These are phyloP conservation scores for Heritiera fomes DNA, from an alignment of 345 rosid genomes.

Conservation along the genomic window DNA sequence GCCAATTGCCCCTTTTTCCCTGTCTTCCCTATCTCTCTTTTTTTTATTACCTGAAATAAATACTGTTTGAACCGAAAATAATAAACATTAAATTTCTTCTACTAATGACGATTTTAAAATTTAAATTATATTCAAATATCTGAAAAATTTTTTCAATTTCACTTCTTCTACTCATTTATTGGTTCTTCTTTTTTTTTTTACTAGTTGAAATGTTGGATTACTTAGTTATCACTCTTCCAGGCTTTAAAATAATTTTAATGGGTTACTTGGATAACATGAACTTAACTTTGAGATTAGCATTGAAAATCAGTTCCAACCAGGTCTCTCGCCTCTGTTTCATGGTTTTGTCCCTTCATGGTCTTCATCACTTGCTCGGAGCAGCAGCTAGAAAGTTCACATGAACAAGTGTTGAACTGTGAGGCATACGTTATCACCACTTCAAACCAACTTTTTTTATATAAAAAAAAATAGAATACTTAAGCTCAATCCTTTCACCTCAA, in stretches of 20 bases:
- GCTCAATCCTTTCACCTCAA: not conserved
- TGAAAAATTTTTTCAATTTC: too few relatives aligned
- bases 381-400: constrained; percentile 8
- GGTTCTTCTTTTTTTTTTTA: not conserved
- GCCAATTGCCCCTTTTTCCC: not conserved
- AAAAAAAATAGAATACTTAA: not conserved
- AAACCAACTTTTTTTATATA: too few relatives aligned
- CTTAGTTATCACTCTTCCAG: not conserved
- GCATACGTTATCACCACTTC: not conserved
- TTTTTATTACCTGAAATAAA: too few relatives aligned
- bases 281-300: constrained; percentile 5
- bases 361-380: not conserved
- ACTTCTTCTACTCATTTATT: too few relatives aligned
- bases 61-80: too few relatives aligned
- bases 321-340: not conserved
- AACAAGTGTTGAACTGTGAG: not conserved
- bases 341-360: constrained; percentile 14
- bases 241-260: not conserved
- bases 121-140: too few relatives aligned
- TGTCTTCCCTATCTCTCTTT: not conserved
- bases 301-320: not conserved
- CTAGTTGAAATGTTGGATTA: not conserved
- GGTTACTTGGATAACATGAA: not conserved
- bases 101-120: too few relatives aligned
- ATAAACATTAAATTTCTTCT: too few relatives aligned